Conservation (phyloP, 2,329 filamentous ascomycete species). For the Aspergillus neotritici region DNA sequence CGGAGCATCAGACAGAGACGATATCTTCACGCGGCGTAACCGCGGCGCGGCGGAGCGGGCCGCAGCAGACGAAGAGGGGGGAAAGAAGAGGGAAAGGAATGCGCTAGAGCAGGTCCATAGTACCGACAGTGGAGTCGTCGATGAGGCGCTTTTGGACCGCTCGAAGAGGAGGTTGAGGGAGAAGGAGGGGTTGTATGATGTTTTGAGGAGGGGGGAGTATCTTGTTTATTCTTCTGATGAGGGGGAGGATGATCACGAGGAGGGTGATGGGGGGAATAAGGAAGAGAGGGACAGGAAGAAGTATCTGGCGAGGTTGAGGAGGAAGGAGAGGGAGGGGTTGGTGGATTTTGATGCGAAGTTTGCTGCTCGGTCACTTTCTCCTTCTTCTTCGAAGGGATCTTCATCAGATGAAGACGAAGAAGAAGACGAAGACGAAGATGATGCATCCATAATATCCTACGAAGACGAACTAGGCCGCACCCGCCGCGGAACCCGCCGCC, state of each 20-base stretch:
- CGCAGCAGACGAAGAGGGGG: constrained; percentile 49
- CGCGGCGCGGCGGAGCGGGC: constrained; percentile 59
- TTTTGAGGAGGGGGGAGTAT: constrained; percentile 85
- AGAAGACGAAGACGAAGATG: constrained; percentile 40
- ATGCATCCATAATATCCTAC: constrained; percentile 71
- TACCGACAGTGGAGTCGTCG: constrained; percentile 56
- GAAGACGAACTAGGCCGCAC: constrained; percentile 89
- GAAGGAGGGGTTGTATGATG: constrained; percentile 81
- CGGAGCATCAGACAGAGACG: constrained; percentile 47
- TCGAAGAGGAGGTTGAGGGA: constrained; percentile 79
- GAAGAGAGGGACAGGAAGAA: constrained; percentile 21
- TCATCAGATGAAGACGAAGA: constrained; percentile 26
- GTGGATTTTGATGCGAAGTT: constrained; percentile 97
- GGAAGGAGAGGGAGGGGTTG: constrained; percentile 52
- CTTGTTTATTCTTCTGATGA: constrained; percentile 33
- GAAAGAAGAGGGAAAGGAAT: constrained; percentile 37
- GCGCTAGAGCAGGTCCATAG: not conserved
- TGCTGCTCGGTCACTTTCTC: constrained; percentile 53
- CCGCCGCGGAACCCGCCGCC: constrained; percentile 63
- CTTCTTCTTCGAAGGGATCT: constrained; percentile 23
- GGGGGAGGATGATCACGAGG: constrained; percentile 23
- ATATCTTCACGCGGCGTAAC: constrained; percentile 65
- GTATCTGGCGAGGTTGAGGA: constrained; percentile 54
- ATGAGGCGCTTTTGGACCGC: constrained; percentile 55
- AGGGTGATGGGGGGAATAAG: constrained; percentile 23